A percentile compares a stretch with the other conserved stretches of the same genome.
Conservation (phyloP, 805 yeast genomes). For the Sugiyamaella lignohabitans region DNA sequence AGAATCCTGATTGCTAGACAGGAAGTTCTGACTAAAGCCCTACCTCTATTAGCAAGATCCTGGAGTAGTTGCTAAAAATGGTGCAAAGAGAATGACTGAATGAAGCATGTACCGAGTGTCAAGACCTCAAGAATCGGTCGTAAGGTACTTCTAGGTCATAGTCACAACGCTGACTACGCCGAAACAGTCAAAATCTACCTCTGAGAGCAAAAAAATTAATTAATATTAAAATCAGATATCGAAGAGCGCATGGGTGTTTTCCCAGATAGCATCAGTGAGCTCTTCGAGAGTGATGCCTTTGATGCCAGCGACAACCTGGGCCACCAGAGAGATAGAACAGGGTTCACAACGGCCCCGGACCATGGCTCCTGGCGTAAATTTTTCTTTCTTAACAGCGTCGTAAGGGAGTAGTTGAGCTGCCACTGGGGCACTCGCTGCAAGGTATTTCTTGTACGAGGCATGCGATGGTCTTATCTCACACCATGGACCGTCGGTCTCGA, state of each 20-base stretch:
- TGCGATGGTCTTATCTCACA: slow-evolving; percentile 86
- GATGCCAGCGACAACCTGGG: slow-evolving; percentile 54
- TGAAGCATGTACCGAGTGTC: too few relatives aligned
- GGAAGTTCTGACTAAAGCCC: too few relatives aligned
- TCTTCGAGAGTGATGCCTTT: slow-evolving; percentile 38
- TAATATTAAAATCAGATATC: too few relatives aligned
- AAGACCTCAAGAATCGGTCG: too few relatives aligned
- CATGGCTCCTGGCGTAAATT: slow-evolving; percentile 40
- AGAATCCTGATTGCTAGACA: too few relatives aligned
- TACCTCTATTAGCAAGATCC: too few relatives aligned
- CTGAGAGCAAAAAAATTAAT: too few relatives aligned
- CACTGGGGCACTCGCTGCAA: slow-evolving; percentile 31
- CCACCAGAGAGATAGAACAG: slow-evolving; percentile 74
- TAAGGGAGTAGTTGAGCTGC: slow-evolving; percentile 41
- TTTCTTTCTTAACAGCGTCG: slow-evolving; percentile 60
- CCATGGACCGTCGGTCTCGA: slow-evolving; percentile 99
- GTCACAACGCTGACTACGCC: too few relatives aligned
- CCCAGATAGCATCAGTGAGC: slow-evolving; percentile 46
- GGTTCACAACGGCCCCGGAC: slow-evolving; percentile 91
- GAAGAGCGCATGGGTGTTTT: slow-evolving; percentile 35
- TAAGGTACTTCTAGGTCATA: too few relatives aligned
- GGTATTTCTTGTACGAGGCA: slow-evolving; percentile 51
- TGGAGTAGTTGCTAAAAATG: too few relatives aligned
- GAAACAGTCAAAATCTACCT: too few relatives aligned
- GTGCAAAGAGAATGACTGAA: too few relatives aligned